Conservation (phyloP, 2,329 filamentous ascomycete species). For the Pseudopyrenochaeta lycopersici region DNA sequence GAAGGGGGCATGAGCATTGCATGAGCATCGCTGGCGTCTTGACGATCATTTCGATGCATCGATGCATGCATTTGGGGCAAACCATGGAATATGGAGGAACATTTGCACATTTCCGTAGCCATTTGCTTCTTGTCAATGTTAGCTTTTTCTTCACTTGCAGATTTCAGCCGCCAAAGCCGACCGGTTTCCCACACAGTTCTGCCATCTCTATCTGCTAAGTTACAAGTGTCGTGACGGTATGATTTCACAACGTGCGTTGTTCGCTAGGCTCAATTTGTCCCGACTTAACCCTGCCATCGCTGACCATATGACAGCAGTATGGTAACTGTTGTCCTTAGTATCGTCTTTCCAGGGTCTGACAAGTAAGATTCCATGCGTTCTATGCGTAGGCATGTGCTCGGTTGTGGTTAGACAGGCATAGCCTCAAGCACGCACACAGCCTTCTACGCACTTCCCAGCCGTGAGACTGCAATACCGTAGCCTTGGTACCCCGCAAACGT, state of each 20-base stretch:
- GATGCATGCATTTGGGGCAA: slow-evolving; percentile 1
- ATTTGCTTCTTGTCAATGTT: slow-evolving; percentile 25
- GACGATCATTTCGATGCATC: slow-evolving; percentile 5
- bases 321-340: neutral
- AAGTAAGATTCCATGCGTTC: neutral
- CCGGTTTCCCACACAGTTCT: neutral
- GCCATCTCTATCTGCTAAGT: neutral
- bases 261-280: neutral
- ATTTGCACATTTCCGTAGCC: slow-evolving; percentile 25
- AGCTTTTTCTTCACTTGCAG: slow-evolving; percentile 2
- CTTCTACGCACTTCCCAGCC: slow-evolving; percentile 4
- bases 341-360: neutral
- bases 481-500: slow-evolving; percentile 7
- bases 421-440: slow-evolving; percentile 23
- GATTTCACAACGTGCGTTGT: neutral
- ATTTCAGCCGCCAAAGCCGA: neutral
- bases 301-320: neutral
- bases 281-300: neutral
- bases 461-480: neutral
- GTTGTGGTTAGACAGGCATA: slow-evolving; percentile 7
- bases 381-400: neutral
- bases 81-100: neutral
- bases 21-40: slow-evolving; percentile 5
- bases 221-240: neutral
- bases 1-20: neutral